phyloP scores from a whole-genome alignment of 805 yeast species.

The Priceomyces haplophilus region DNA sequence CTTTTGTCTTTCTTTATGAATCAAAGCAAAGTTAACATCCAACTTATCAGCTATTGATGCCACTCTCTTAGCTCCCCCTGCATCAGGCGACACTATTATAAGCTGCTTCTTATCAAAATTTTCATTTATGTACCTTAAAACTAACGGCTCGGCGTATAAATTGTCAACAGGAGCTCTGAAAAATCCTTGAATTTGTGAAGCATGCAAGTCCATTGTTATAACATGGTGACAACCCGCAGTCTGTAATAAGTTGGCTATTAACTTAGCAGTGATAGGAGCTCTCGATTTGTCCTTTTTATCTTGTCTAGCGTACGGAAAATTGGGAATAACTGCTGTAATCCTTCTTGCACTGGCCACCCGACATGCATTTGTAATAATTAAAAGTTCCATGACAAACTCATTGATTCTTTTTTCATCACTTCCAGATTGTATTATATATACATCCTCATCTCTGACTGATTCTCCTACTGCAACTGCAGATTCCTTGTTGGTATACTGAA shows the following conservation, averaged over 20 bases:
- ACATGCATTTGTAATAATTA: conserved; percentile 80
- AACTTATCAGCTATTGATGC: conserved; percentile 78
- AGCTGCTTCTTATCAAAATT: conserved; percentile 55
- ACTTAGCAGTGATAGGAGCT: conserved; percentile 82
- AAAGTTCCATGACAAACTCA: conserved; percentile 68
- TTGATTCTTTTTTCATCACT: conserved; percentile 72
- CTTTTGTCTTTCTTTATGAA: conserved; percentile 79
- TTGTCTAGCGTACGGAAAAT: conserved; percentile 86
- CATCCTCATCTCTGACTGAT: conserved; percentile 81
- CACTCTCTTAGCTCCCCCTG: conserved; percentile 90
- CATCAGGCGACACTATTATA: conserved; percentile 83
- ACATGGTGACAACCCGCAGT: conserved; percentile 87
- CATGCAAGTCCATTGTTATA: conserved; percentile 83
- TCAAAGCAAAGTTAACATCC: conserved; percentile 77
- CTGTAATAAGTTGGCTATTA: conserved; percentile 77
- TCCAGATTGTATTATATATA: conserved; percentile 75
- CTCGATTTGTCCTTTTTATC: conserved; percentile 82
- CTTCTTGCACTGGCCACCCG: conserved; percentile 80
- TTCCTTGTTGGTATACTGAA: conserved; percentile 83
- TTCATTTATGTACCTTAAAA: conserved; percentile 69
- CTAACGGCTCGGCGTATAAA: conserved; percentile 80
- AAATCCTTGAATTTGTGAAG: conserved; percentile 87
- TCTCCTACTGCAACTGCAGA: conserved; percentile 79
- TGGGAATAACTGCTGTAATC: conserved; percentile 79
- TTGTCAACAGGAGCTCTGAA: conserved; percentile 82